Conservation (phyloP, 1,139 yeast species). For the Lizanozyma gosingica region DNA sequence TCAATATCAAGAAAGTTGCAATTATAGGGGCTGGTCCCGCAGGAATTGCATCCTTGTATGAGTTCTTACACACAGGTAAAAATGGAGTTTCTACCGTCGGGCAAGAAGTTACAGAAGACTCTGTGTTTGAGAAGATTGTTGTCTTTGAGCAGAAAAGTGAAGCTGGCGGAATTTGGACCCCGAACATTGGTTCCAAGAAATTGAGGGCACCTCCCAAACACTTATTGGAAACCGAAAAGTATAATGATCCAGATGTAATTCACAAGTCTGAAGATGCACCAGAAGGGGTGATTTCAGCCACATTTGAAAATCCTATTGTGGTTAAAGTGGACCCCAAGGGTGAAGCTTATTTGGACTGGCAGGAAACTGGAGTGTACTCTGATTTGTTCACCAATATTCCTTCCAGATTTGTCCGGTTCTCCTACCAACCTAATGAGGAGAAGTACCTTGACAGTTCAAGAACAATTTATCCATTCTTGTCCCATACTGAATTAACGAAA, state of each 20-base stretch:
- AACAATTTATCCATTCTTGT: constrained; percentile 24
- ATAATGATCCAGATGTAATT: constrained; percentile 17
- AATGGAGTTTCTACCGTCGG: background rate
- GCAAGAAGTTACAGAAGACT: background rate
- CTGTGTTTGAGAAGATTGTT: constrained; percentile 17
- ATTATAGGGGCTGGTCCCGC: constrained; percentile 49
- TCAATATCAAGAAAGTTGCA: constrained; percentile 22
- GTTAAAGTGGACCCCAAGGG: constrained; percentile 5
- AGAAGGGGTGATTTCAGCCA: constrained; percentile 4
- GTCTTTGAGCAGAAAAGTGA: constrained; percentile 33
- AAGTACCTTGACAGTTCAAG: constrained; percentile 18
- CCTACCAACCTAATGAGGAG: constrained; percentile 24
- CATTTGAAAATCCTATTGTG: constrained; percentile 13
- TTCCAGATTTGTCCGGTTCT: constrained; percentile 31
- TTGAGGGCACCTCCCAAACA: constrained; percentile 19
- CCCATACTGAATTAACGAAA: constrained; percentile 20
- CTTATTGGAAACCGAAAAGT: constrained; percentile 18
- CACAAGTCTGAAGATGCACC: constrained; percentile 17
- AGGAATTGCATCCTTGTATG: constrained; percentile 36
- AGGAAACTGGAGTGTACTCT: constrained; percentile 31
- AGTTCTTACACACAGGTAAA: constrained; percentile 21
- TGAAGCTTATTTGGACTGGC: constrained; percentile 26
- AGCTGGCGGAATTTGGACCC: constrained; percentile 39
- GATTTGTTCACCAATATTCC: constrained; percentile 42
- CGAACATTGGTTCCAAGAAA: background rate